Base-by-base conservation (phyloP, 192 early-diverging fungal species). In the Dispira simplex region DNA sequence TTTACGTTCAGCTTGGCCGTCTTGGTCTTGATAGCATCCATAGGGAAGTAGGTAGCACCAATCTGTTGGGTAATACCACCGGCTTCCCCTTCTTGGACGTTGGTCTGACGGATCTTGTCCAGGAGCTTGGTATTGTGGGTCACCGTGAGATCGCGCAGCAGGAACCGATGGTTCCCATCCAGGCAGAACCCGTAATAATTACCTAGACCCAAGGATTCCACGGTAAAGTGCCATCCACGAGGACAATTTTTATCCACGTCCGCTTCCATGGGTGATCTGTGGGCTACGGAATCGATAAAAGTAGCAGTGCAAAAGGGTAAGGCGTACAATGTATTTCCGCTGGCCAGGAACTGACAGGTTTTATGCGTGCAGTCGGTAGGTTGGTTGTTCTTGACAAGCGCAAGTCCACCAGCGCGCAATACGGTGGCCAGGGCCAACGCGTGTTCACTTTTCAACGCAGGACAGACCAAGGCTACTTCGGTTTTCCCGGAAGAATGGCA, bases 21-120 rank as follows among this genome's bases (percentile, higher is more conserved):
- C 80, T 99, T 99, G 66, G 83, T 77, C 71, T 82, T 81, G 66
- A 99, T 94, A 28, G 91, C 90, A 44, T 90, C 87, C 62, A 90
- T 81, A n/a, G 95, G 97, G 85, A 99, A 97, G 77, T 90, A 99
- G 27, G 95, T 97, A 16, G 97, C 97, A 75, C 97, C 97, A 65
- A 99, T 99, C 71, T 99, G 97, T 75, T 99, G 97, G 12, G 97
- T 99, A 72, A 99, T 99, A 75, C 97, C 97, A 68, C 97, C 97
- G 44, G 97, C 97, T 83, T 99, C 97, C 63, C 94, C 94, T 64
- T 89, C 97, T 76, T 98, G 95, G 18, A 99, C 97, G 77, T 96
- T 96, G 28, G 97, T 99, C 73, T 98, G 94, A 53, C 97, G 85
- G 75, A 99, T 93, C 83, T 96, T 97, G 79, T 99, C 97, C 46